Base-by-base conservation (phyloP, 495 filamentous ascomycete genomes). In the Trichoderma parareesei region DNA sequence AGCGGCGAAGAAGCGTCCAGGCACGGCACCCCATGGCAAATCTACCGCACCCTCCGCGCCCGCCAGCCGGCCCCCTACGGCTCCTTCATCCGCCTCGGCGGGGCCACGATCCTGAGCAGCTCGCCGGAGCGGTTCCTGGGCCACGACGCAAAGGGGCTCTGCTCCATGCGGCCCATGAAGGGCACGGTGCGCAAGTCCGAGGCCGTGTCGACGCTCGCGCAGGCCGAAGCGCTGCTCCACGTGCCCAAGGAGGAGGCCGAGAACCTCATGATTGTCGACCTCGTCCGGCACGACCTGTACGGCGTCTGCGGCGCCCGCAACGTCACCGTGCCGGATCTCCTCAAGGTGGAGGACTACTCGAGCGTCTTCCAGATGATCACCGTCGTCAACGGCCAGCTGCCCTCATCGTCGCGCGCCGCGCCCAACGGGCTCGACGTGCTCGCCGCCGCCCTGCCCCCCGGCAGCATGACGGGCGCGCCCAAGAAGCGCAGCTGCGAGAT, bases 221-320 rank as follows among this genome's bases (percentile, higher is more conserved):
- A 88, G 67, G 93, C 93, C 14, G 85, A 84, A 46, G 73, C 73
- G 46, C 84, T 92, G 65, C 83, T 97, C 4, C 80, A 86, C 61
- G 82, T 88, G 2, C 86, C 88, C 13, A 98, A 98, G 71, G 94
- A 97, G 71, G 88, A 87, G 69, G 93, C 94, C 13, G 94, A 98
- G 76, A 97, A 97, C 70, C 84, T 98, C 7, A 98, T 98, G 94
- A 97, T 98, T 66, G 92, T 96, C 1, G 94, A 97, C 76, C 79
- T 98, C 6, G 92, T 96, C 38, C 83, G 93, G 0, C 93, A 97
- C 71, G 94, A 98, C 74, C 79, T 98, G 27, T 90, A 93, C 73
- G 84, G 86, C 43, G 86, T 96, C 41, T 88, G 87, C 64, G 88
- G 89, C 5, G 79, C 87, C 4, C 88, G 87, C 0, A 81, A 85